Base-by-base conservation (phyloP, 2,329 filamentous ascomycete genomes). In the Colletotrichum siamense region DNA sequence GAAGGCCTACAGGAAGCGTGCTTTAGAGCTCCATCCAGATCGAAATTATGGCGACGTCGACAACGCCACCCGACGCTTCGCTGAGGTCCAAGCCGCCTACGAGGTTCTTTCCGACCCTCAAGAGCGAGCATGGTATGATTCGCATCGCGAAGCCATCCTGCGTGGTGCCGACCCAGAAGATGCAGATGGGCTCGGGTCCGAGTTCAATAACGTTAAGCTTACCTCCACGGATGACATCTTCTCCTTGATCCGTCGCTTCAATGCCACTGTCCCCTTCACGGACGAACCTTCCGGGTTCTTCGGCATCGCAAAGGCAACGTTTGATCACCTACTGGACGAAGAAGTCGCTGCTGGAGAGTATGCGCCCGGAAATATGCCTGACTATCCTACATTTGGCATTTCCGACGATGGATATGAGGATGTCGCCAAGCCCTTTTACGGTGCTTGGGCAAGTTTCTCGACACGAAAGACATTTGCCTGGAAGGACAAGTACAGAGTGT, bases 101-200 rank as follows among this genome's bases (percentile, higher is more conserved):
- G 95, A 99, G 84, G 92, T 99, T n/a, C 91, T 99, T 2, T 98
- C 96, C 3, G 97, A 99, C 83, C 93, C 96, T 13, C 96, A 99
- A 83, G 97, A 99, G 84, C 92, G 97, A 80, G 94, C 96, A 36
- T 99, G 97, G 97, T 99, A 99, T 86, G 96, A 99, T 85, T 96
- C 96, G 4, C 97, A 99, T 83, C 94, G 95, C 77, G 93, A 96
- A 79, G 93, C 94, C 67, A 98, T 99, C 77, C 87, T 99, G 77
- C 91, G 91, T 34, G 94, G 93, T 52, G 89, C 91, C 73, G 91
- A 92, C 70, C 79, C 83, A 36, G 84, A 84, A 32, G 85, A 84
- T 32, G 85, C 83, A 49, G 86, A 85, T 24, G 85, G 86, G 63
- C 89, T 88, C 44, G 88, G 91, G 71, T 92, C 92, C 79, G 92